phyloP scores from a whole-genome alignment of 2,329 filamentous ascomycete species.

The Aureobasidium musti region DNA sequence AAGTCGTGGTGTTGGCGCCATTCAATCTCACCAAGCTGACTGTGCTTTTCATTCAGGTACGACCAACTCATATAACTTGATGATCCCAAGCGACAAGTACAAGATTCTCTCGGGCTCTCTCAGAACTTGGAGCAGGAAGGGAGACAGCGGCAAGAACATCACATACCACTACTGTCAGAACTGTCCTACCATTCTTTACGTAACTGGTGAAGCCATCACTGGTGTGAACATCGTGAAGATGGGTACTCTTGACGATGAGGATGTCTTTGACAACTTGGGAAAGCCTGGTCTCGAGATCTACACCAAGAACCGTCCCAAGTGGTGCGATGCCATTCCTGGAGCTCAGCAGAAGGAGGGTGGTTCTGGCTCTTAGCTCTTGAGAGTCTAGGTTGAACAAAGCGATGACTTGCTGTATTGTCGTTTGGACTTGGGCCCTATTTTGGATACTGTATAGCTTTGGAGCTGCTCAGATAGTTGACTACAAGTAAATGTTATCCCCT shows the following conservation, averaged over 20 bases:
- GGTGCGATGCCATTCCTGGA: slow-evolving; percentile 35
- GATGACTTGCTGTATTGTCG: neutral
- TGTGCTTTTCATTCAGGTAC: slow-evolving; percentile 25
- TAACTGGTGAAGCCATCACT: slow-evolving; percentile 34
- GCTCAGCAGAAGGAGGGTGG: slow-evolving; percentile 36
- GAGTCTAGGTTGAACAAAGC: neutral
- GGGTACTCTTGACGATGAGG: slow-evolving; percentile 40
- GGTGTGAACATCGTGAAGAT: slow-evolving; percentile 39
- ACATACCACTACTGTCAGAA: slow-evolving; percentile 39
- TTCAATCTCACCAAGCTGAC: neutral
- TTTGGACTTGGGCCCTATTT: neutral
- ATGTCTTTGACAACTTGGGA: slow-evolving; percentile 32
- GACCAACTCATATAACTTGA: slow-evolving; percentile 38
- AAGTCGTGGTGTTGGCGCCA: neutral
- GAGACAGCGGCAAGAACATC: slow-evolving; percentile 40
- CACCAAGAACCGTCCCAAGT: slow-evolving; percentile 37
- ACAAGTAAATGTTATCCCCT: neutral
- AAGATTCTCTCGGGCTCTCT: slow-evolving; percentile 36
- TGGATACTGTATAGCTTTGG: neutral
- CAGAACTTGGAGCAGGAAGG: slow-evolving; percentile 36
- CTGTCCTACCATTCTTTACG: slow-evolving; percentile 39
- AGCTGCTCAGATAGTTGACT: neutral
- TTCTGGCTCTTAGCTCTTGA: neutral
- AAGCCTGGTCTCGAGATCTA: slow-evolving; percentile 39
- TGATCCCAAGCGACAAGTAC: slow-evolving; percentile 38